Evolutionary conservation across 2,329 filamentous ascomycete genomes (phyloP).

Genomic region (Alternaria dauci): DNA sequence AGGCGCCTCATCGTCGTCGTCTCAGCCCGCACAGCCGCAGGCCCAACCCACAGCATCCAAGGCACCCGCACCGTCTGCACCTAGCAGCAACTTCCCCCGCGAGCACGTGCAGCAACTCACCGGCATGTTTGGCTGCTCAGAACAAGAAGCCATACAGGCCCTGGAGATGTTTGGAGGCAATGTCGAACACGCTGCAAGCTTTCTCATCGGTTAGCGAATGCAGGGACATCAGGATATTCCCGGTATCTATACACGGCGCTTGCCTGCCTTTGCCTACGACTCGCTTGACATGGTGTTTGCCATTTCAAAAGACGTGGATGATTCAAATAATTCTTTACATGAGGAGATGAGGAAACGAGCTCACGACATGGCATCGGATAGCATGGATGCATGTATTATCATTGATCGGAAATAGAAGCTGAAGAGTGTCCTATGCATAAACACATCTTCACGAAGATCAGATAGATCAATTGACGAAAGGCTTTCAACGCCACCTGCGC

Average conservation of each 20-base stretch:
- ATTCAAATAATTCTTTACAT: not conserved
- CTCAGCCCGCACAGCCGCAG: slow-evolving; percentile 19
- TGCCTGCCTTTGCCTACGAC: not conserved
- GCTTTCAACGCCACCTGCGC: not conserved
- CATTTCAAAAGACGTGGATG: not conserved
- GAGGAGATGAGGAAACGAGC: slow-evolving; percentile 15
- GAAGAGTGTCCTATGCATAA: not conserved
- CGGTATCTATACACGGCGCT: not conserved
- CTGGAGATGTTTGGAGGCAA: slow-evolving; percentile 85
- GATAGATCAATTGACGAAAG: not conserved
- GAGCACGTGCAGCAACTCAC: slow-evolving; percentile 79
- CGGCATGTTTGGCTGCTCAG: slow-evolving; percentile 74
- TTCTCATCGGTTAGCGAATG: slow-evolving; percentile 65
- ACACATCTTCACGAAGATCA: not conserved
- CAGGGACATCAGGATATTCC: not conserved
- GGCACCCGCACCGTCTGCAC: slow-evolving; percentile 25
- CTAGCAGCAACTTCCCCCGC: slow-evolving; percentile 58
- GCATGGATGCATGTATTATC: slow-evolving; percentile 16
- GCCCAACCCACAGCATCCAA: slow-evolving; percentile 23
- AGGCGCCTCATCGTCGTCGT: slow-evolving; percentile 25
- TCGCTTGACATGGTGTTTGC: not conserved
- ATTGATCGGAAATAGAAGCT: slow-evolving; percentile 4
- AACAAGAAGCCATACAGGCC: slow-evolving; percentile 79
- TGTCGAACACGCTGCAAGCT: slow-evolving; percentile 84
- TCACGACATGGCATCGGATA: slow-evolving; percentile 16